Evolutionary conservation across 2,329 filamentous ascomycete species (phyloP).

Genomic region (Talaromyces sp.): DNA sequence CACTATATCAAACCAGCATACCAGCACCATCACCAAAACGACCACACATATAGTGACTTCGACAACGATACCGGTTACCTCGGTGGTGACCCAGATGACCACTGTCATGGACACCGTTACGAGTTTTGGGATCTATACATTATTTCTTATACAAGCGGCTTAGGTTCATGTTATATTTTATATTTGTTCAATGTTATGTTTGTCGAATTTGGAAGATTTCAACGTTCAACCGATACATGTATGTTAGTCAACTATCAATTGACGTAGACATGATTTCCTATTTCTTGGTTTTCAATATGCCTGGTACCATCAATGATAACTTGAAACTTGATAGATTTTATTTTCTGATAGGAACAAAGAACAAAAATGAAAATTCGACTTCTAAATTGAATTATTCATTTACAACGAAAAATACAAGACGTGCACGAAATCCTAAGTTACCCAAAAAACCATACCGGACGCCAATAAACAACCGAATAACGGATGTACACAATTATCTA

Average conservation of each 20-base stretch:
- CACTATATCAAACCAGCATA: not conserved
- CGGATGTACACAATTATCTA: not conserved
- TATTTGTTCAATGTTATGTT: not conserved
- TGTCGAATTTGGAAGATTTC: not conserved
- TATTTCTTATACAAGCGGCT: not conserved
- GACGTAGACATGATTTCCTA: too few relatives aligned
- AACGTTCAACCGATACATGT: too few relatives aligned
- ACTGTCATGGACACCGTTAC: not conserved
- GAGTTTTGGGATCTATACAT: not conserved
- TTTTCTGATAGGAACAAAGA: too few relatives aligned
- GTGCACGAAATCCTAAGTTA: not conserved
- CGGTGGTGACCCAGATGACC: not conserved
- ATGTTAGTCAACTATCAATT: too few relatives aligned
- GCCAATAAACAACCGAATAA: not conserved
- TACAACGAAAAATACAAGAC: not conserved
- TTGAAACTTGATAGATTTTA: too few relatives aligned
- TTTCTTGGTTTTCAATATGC: too few relatives aligned
- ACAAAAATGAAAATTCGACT: too few relatives aligned
- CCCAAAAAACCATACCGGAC: not conserved
- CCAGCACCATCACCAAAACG: not conserved
- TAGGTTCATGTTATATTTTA: not conserved
- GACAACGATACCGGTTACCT: not conserved
- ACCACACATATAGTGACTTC: not conserved
- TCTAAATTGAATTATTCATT: not conserved
- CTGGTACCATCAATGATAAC: too few relatives aligned